phyloP scores from a whole-genome alignment of 768 basidiomycete species.

The Leccinum subgranulosum region DNA sequence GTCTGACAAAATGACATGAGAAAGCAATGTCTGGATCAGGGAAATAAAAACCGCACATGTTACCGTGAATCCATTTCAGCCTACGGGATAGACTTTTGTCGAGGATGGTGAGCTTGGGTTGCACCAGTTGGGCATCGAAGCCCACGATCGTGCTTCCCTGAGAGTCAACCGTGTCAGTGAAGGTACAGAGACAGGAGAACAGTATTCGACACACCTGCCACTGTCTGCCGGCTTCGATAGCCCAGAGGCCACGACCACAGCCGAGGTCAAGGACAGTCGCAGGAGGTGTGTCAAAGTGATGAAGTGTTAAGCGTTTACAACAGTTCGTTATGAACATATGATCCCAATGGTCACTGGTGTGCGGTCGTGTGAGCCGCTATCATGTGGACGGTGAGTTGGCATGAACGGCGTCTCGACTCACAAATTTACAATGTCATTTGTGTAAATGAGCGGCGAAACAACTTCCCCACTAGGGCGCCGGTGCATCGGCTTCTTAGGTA shows the following conservation, averaged over 20 bases:
- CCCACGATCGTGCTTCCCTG: conserved; percentile 57
- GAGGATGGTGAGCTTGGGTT: conserved; percentile 44
- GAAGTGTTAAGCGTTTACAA: conserved; percentile 49
- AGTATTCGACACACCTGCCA: conserved; percentile 54
- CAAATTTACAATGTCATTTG: conserved; percentile 51
- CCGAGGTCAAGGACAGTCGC: conserved; percentile 61
- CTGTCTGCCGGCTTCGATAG: conserved; percentile 59
- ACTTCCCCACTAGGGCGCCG: conserved; percentile 47
- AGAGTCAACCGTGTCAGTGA: background rate
- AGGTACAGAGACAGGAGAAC: background rate
- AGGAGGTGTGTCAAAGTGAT: conserved; percentile 52
- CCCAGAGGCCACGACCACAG: conserved; percentile 71
- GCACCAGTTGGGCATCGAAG: conserved; percentile 53
- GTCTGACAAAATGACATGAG: conserved; percentile 35
- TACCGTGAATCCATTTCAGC: conserved; percentile 64
- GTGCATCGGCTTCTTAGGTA: conserved; percentile 38
- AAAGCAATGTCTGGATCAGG: background rate
- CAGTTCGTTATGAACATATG: conserved; percentile 57
- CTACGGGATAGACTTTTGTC: conserved; percentile 44
- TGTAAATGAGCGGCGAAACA: conserved; percentile 55
- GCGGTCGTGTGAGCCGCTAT: conserved; percentile 3
- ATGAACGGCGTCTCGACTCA: conserved; percentile 31
- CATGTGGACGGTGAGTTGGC: background rate
- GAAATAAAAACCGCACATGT: conserved; percentile 45
- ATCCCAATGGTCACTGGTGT: conserved; percentile 66